Percentiles rank a stretch among this genome's conserved stretches.
Evolutionary conservation across 345 rosid genomes (phyloP).

Genomic region (Excoecaria cochinchinensis): DNA sequence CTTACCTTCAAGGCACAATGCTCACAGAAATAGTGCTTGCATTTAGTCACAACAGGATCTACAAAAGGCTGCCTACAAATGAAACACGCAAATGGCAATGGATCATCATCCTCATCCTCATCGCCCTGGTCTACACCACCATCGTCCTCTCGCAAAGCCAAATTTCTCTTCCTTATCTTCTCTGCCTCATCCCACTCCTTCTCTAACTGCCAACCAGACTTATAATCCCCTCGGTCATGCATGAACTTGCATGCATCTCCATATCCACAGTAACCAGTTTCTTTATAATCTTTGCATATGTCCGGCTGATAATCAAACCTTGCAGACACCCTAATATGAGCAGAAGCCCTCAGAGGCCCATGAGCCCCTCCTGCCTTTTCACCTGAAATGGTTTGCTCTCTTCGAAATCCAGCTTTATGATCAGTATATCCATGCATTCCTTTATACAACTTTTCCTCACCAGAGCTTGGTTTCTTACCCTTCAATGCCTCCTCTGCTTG

Average conservation of each 20-base stretch:
- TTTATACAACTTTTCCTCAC: slow-evolving; percentile 62
- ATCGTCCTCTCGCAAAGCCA: slow-evolving; percentile 59
- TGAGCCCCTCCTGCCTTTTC: slow-evolving; percentile 95
- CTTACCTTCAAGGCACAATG: slow-evolving; percentile 88
- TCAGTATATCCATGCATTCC: slow-evolving; percentile 85
- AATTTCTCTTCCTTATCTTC: slow-evolving; percentile 71
- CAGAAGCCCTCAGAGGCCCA: slow-evolving; percentile 94
- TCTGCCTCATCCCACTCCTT: slow-evolving; percentile 93
- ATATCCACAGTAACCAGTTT: slow-evolving; percentile 90
- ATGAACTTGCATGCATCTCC: slow-evolving; percentile 89
- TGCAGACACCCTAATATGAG: slow-evolving; percentile 84
- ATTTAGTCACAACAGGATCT: slow-evolving; percentile 83
- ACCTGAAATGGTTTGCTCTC: slow-evolving; percentile 81
- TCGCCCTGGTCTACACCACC: slow-evolving; percentile 1
- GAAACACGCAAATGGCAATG: slow-evolving; percentile 81
- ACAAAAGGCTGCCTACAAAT: slow-evolving; percentile 75
- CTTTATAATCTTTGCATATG: slow-evolving; percentile 89
- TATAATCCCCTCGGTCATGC: slow-evolving; percentile 93
- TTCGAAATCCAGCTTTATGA: slow-evolving; percentile 87
- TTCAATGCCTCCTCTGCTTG: slow-evolving; percentile 61
- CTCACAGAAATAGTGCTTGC: slow-evolving; percentile 91
- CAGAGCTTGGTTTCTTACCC: slow-evolving; percentile 49
- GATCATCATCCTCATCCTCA: slow-evolving; percentile 52
- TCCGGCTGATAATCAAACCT: slow-evolving; percentile 94
- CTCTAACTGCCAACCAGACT: slow-evolving; percentile 91